A percentile compares a stretch with the other conserved stretches of the same genome.
phyloP scores from a whole-genome alignment of 78 protist species.

The Dictyostelium firmibasis region DNA sequence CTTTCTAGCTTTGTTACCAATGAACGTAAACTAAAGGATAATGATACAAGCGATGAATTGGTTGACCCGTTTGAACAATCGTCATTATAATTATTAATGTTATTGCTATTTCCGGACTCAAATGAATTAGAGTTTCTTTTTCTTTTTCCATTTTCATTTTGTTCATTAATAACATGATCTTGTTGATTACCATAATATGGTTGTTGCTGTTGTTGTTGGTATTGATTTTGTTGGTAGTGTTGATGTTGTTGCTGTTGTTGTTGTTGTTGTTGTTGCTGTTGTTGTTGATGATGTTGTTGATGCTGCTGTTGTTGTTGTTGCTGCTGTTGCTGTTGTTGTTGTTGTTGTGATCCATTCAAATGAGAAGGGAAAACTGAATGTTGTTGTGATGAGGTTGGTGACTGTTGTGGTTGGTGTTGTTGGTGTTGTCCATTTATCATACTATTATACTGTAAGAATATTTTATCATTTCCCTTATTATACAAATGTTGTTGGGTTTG shows the following conservation, averaged over 20 bases:
- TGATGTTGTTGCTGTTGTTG: background rate
- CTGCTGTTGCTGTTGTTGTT: background rate
- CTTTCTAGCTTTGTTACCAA: constrained; percentile 36
- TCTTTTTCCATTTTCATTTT: constrained; percentile 29
- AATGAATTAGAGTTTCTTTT: background rate
- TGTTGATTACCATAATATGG: background rate
- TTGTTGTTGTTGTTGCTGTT: background rate
- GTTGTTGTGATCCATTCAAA: background rate
- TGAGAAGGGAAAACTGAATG: background rate
- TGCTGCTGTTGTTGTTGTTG: background rate
- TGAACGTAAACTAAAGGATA: background rate
- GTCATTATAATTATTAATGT: background rate
- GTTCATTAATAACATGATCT: background rate
- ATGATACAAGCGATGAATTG: background rate
- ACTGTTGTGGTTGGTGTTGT: background rate
- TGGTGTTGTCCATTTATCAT: background rate
- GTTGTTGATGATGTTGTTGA: background rate
- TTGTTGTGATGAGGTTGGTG: background rate
- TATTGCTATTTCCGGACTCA: background rate
- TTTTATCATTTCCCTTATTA: background rate
- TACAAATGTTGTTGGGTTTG: constrained; percentile 16
- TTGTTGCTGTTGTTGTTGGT: background rate
- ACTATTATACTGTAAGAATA: background rate
- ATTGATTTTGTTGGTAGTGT: background rate
- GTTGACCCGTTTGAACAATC: background rate